Evolutionary conservation across 176 grass and related monocot genomes (phyloP), one percentile per base, ranked within the genome.

Genomic region (Rhynchospora breviuscula): DNA sequence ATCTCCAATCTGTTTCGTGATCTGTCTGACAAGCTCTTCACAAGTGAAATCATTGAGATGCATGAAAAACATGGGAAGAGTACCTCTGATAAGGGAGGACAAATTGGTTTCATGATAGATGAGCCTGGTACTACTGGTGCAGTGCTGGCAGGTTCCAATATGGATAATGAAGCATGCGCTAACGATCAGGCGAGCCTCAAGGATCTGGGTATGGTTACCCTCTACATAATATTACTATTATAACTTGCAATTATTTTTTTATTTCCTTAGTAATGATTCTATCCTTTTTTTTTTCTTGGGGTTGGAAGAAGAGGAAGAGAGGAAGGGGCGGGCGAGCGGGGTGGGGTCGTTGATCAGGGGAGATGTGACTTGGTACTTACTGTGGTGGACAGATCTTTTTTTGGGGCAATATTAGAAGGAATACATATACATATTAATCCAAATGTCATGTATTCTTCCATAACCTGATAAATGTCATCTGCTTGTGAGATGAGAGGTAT

Each of bases 21-120:
- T 76, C 76, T 98, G 67, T 98, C 92, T 78, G 92, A 98, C 81
- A 93, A 98, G 87, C 92, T 94, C 83, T 98, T 98, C 61, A 98
- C 92, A 66, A 98, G 95, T 87, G 92, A 94, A 84, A 98, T 98
- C 31, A 91, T 98, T 78, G 95, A 98, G 83, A 98, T 94, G 92
- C 92, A 94, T 84, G 95, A 91, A 79, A 89, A 94, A 65, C 84
- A 94, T 82, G 90, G 80, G 54, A 88, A 90, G 60, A 59, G 26
- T 86, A 81, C 60, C 84, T 40, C 76, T 69, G 29, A 83, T 52
- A 85, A 89, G 81, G 83, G 51, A 29, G 87, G 29, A 75, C 85
- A 79, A 81, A 79, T 90, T 68, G 81, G 84, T 82, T 85, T 66
- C 83, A 88, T 85, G 73, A 87, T 84, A 43, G 92, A 85, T 65